phyloP scores from a whole-genome alignment of 176 grass and related monocot species.

The Oryza meyeriana region DNA sequence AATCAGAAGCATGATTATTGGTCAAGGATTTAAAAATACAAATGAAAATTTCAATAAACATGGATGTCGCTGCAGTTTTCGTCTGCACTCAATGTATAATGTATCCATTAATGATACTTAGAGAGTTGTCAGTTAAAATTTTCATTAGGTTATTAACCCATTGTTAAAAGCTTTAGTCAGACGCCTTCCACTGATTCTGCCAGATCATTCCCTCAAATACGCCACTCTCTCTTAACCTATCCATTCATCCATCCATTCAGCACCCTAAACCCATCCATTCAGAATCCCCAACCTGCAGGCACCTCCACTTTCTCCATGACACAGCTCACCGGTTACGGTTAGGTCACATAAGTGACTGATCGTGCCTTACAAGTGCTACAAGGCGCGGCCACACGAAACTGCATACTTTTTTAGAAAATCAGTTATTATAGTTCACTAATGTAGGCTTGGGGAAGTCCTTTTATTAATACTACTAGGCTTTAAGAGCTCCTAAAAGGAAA shows the following conservation, averaged over 20 bases:
- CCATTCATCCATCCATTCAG: background rate
- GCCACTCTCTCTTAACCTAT: background rate
- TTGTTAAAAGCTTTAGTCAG: background rate
- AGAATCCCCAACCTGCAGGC: background rate
- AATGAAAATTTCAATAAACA: constrained; percentile 1
- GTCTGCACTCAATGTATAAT: background rate
- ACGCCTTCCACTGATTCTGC: background rate
- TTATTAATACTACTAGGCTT: background rate
- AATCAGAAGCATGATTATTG: constrained; percentile 20
- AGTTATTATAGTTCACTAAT: background rate
- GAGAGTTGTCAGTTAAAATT: background rate
- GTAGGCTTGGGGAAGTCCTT: background rate
- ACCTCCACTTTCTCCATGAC: background rate
- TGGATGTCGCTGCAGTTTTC: background rate
- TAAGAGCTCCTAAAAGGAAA: background rate
- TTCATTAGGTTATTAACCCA: background rate
- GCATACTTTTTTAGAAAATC: no score
- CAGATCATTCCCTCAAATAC: background rate
- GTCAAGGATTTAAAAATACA: constrained; percentile 9
- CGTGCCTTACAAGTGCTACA: no score
- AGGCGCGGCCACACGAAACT: no score
- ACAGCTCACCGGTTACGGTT: background rate
- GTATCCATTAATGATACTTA: background rate
- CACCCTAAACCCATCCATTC: background rate
- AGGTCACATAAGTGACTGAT: background rate